Evolutionary conservation across 2,329 filamentous ascomycete genomes (phyloP).

Genomic region (Diaporthe ampelina): DNA sequence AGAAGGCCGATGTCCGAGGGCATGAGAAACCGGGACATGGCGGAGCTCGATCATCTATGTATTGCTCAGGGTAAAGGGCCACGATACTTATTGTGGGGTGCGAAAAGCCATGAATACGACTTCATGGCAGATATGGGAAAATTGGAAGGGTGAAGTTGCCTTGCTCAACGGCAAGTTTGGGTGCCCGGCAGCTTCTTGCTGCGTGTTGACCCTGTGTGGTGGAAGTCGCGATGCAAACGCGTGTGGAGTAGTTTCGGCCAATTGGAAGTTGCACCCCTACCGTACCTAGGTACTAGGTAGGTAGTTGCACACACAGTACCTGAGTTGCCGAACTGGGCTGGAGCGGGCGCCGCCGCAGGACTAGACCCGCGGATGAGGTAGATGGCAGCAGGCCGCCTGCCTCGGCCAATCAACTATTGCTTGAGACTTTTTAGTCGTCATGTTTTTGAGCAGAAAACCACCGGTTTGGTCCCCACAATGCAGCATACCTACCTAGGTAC

Average conservation of each 20-base stretch:
- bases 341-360: neutral
- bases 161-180: neutral
- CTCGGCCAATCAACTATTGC: neutral
- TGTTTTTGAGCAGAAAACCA: neutral
- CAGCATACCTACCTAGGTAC: no score
- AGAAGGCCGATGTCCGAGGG: conserved; percentile 89
- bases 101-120: neutral
- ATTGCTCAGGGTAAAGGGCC: neutral
- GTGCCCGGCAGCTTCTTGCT: neutral
- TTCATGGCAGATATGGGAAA: neutral
- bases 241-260: neutral
- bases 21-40: conserved; percentile 87
- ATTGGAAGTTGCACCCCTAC: neutral
- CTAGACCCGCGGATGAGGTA: neutral
- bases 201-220: conserved; percentile 8
- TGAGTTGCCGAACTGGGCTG: neutral
- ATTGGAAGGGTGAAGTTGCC: neutral
- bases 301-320: neutral
- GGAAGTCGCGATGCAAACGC: conserved; percentile 31
- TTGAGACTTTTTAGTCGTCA: no score
- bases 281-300: no score
- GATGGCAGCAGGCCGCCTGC: neutral
- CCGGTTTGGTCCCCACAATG: neutral
- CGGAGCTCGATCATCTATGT: conserved; percentile 19
- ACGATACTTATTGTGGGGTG: neutral